Evolutionary conservation across 2,329 filamentous ascomycete genomes (phyloP), one percentile per base, ranked within the genome.

Genomic region (Hawksworthiomyces lignivorus): DNA sequence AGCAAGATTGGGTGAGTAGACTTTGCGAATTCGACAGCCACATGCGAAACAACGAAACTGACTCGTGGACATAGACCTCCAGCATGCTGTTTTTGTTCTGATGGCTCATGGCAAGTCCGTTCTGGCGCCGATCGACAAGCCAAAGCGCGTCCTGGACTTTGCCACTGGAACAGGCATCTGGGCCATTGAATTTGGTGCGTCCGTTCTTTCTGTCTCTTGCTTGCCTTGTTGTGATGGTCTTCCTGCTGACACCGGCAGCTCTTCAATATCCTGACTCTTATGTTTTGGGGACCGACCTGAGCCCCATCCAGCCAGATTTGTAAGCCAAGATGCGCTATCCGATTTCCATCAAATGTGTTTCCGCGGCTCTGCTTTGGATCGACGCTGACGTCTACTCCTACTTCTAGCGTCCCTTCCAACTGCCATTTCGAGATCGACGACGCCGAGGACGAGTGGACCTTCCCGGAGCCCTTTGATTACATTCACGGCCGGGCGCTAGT

Each of bases 171-270:
- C 72, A 28, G 71, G 71, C 34, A 77, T 77, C 59, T 84, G 81
- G 81, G 77, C 78, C 11, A 79, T 85, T 46, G 75, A 82, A 51
- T 73, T 85, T 64, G 78, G 76, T 52, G 14, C 18, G 36, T n/a
- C n/a, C n/a, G n/a, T n/a, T n/a, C n/a, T n/a, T n/a, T 39, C 18
- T 31, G 19, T 22, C 14, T 22, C 18, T 19, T 19, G 7, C 26
- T 18, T 9, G 26, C 12, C 11, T 7, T 18, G 8, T 19, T 11
- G 7, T 24, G 17, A n/a, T n/a, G n/a, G n/a, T n/a, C n/a, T n/a
- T n/a, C 24, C 27, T 6, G 15, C 28, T 39, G 15, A 39, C 29
- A n/a, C 4, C 14, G 14, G 4, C 15, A 44, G 46, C 47, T 10
- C 30, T 36, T 4, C 26, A 39, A n/a, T 49, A 41, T 20, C 45